Conservation (phyloP, 495 filamentous ascomycete genomes). For the Parathielavia hyrcaniae region DNA sequence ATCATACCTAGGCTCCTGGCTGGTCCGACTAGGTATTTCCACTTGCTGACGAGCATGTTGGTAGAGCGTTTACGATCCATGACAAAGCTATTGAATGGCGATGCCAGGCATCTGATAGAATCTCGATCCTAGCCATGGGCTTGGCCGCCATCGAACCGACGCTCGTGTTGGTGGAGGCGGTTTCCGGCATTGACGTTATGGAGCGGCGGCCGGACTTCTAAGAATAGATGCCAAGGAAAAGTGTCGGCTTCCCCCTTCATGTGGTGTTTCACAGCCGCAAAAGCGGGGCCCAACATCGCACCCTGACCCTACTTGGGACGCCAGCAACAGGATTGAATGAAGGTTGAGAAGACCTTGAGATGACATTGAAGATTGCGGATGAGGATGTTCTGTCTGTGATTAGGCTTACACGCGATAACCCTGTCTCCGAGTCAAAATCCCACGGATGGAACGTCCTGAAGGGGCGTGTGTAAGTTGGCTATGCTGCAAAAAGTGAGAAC, state of each 20-base stretch:
- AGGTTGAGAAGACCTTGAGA: no score
- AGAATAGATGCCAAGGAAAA: conserved; percentile 10
- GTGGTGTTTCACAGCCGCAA: conserved; percentile 22
- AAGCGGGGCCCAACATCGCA: conserved; percentile 11
- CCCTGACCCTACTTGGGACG: no score
- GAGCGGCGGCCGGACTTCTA: conserved; percentile 2
- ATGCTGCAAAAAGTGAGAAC: not conserved
- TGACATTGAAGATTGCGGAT: no score
- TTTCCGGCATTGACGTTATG: conserved; percentile 7
- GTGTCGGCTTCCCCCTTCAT: not conserved
- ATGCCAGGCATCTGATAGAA: not conserved
- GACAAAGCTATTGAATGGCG: conserved; percentile 8
- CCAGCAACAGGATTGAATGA: no score
- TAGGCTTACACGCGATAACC: no score
- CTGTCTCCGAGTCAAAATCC: no score
- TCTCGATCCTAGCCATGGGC: not conserved
- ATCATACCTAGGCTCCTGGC: no score
- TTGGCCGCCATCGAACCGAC: not conserved
- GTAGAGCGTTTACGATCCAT: not conserved
- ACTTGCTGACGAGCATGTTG: not conserved
- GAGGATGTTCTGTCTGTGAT: no score
- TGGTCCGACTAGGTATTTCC: not conserved
- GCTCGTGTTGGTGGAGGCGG: conserved; percentile 3
- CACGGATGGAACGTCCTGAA: not conserved
- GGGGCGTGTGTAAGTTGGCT: not conserved